Percentiles rank a stretch among this genome's conserved stretches.
These are phyloP conservation scores for Leccinum longicurvipes DNA, from an alignment of 768 basidiomycete genomes.

Conservation along the genomic window DNA sequence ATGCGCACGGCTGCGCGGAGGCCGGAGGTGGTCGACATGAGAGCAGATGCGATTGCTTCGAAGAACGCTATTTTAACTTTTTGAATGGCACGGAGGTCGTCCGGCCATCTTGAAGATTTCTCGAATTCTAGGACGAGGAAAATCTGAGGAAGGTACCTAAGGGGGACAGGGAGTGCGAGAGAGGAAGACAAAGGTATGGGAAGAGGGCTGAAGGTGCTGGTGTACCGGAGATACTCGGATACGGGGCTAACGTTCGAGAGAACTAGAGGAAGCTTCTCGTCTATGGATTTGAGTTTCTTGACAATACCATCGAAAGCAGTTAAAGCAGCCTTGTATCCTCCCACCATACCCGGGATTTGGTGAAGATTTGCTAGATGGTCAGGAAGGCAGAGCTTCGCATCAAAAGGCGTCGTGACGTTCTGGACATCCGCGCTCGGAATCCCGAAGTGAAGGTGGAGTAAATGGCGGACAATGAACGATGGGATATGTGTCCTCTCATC, in stretches of 20 bases:
- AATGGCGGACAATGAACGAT: slow-evolving; percentile 64
- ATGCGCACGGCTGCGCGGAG: slow-evolving; percentile 58
- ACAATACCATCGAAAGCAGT: slow-evolving; percentile 78
- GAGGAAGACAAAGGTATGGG: slow-evolving; percentile 57
- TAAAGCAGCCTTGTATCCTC: slow-evolving; percentile 72
- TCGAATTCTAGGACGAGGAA: slow-evolving; percentile 86
- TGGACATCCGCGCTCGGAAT: slow-evolving; percentile 49
- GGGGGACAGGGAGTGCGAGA: slow-evolving; percentile 50
- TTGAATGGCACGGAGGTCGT: slow-evolving; percentile 88
- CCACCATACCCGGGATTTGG: slow-evolving; percentile 33
- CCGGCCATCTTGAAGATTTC: slow-evolving; percentile 90
- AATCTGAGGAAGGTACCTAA: slow-evolving; percentile 67
- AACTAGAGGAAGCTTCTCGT: slow-evolving; percentile 69
- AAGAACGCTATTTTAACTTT: slow-evolving; percentile 93
- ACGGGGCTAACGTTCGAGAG: slow-evolving; percentile 73
- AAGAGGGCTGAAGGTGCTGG: slow-evolving; percentile 77
- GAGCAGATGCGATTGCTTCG: slow-evolving; percentile 66
- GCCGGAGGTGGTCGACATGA: slow-evolving; percentile 53
- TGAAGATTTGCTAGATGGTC: slow-evolving; percentile 44
- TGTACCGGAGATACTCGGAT: slow-evolving; percentile 76
- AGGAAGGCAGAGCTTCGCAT: slow-evolving; percentile 56
- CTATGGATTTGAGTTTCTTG: slow-evolving; percentile 69
- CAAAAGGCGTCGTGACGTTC: slow-evolving; percentile 59
- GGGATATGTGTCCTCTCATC: slow-evolving; percentile 84
- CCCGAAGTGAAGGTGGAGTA: slow-evolving; percentile 77